Base-by-base conservation (phyloP, 176 grass and related monocot species). In the Oryza glaberrima region DNA sequence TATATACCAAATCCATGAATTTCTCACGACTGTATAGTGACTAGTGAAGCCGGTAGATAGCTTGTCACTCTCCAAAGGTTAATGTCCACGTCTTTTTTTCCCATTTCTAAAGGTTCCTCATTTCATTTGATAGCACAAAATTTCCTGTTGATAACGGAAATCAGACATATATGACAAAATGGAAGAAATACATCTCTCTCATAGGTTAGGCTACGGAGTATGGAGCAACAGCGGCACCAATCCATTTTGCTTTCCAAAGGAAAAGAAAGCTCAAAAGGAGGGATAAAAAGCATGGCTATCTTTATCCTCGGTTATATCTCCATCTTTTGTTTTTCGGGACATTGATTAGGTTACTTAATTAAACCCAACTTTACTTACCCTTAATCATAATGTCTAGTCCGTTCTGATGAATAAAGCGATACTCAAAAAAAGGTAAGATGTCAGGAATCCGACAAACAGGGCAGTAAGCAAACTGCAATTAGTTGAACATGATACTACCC, bases 371-470 rank as follows among this genome's bases (percentile, higher is more conserved):
- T 73, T 70, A 86, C 72, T 46, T 77, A 54, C 64, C 40, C n/a
- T 41, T 85, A 54, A 85, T 81, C 67, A 66, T 74, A 45, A 1
- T 68, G 76, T 65, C 19, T 70, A 82, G 34, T 30, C 77, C 34
- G 35, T 66, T 86, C 45, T 41, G 65, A 67, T 60, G 23, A 64
- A 9, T 15, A 76, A 82, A 70, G 63, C 11, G 46, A 43, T 1
- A n/a, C 34, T 0, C 28, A 44, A 14, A 34, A 65, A 75, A 19
- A n/a, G 5, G 25, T 11, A 26, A 84, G 63, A 7, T 43, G 34
- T 19, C 40, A 77, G 30, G 65, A 66, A 64, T 7, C 36, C 9
- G n/a, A 69, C 25, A 45, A 73, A 60, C 11, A 32, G 6, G 13
- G 34, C 72, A 44, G 63, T 40, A 51, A 83, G 54, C 32, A 45